phyloP scores from a whole-genome alignment of 2,329 filamentous ascomycete genomes.

The Daldinia sp. region DNA sequence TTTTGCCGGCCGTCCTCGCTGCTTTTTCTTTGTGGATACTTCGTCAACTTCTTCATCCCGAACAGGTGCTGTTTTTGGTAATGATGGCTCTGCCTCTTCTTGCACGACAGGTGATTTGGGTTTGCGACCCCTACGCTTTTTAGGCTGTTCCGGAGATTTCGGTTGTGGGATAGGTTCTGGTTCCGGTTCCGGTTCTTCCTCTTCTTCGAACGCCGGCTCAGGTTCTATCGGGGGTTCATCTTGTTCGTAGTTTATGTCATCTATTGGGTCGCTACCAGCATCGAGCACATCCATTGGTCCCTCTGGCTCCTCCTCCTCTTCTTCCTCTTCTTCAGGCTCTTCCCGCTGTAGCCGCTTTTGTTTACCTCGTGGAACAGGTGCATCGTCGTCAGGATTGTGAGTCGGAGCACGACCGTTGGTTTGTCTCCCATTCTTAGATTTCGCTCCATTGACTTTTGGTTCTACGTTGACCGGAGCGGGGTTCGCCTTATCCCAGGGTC shows the following conservation, averaged over 20 bases:
- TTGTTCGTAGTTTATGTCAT: constrained; percentile 8
- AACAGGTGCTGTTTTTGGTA: constrained; percentile 14
- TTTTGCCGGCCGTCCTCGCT: constrained; percentile 42
- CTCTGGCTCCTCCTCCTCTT: constrained; percentile 37
- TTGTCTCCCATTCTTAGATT: constrained; percentile 36
- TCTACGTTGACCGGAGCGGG: constrained; percentile 35
- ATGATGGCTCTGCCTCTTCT: constrained; percentile 30
- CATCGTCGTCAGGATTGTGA: constrained; percentile 38
- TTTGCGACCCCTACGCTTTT: constrained; percentile 42
- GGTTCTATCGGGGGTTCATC: constrained; percentile 22
- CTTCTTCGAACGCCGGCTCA: constrained; percentile 23
- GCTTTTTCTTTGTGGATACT: constrained; percentile 40
- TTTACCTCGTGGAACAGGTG: constrained; percentile 44
- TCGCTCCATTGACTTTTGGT: constrained; percentile 41
- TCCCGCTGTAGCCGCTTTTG: constrained; percentile 33
- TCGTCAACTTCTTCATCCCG: constrained; percentile 34
- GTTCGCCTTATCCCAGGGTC: constrained; percentile 25
- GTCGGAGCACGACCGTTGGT: constrained; percentile 31
- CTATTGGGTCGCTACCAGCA: constrained; percentile 27
- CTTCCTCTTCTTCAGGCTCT: constrained; percentile 36
- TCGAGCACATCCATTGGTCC: constrained; percentile 29
- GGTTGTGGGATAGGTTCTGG: constrained; percentile 13
- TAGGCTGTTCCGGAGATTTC: constrained; percentile 40
- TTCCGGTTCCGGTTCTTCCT: constrained; percentile 24
- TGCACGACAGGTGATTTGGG: constrained; percentile 38